These are phyloP conservation scores for Conoideocrella luteorostrata DNA, from an alignment of 2,329 filamentous ascomycete species.

Conservation along the genomic window DNA sequence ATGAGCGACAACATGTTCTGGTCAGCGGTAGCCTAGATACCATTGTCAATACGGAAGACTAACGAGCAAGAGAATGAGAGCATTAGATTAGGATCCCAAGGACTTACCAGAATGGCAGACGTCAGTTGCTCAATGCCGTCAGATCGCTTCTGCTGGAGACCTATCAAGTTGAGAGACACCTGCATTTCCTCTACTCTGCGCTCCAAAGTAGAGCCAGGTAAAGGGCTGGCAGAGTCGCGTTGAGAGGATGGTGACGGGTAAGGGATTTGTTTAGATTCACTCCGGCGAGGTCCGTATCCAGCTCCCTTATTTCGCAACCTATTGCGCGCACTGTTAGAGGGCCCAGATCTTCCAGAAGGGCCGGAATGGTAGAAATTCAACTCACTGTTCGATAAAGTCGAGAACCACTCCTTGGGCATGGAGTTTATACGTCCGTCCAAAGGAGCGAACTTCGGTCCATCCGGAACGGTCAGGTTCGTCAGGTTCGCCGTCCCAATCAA, in stretches of 20 bases:
- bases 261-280: constrained; percentile 25
- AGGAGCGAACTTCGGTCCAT: constrained; percentile 53
- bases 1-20: constrained; percentile 40
- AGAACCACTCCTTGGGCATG: constrained; percentile 59
- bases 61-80: no score
- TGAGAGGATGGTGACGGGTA: constrained; percentile 18
- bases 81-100: no score
- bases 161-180: constrained; percentile 56
- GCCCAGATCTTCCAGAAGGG: no score
- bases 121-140: constrained; percentile 49
- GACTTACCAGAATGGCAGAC: constrained; percentile 56
- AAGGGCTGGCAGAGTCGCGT: constrained; percentile 12
- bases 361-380: constrained; percentile 9
- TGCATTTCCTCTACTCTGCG: constrained; percentile 57
- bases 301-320: constrained; percentile 33
- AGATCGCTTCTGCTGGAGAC: constrained; percentile 45
- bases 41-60: no score
- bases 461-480: constrained; percentile 48
- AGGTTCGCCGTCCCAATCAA: constrained; percentile 54
- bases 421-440: constrained; percentile 60
- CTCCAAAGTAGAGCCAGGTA: constrained; percentile 30
- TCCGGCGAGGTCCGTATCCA: constrained; percentile 26
- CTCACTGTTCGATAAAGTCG: constrained; percentile 65
- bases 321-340: constrained; percentile 11
- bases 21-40: constrained; percentile 37